Percentiles rank a stretch among this genome's conserved stretches.
Evolutionary conservation across 2,329 filamentous ascomycete species (phyloP).

Genomic region (Botrytis hyacinthi): DNA sequence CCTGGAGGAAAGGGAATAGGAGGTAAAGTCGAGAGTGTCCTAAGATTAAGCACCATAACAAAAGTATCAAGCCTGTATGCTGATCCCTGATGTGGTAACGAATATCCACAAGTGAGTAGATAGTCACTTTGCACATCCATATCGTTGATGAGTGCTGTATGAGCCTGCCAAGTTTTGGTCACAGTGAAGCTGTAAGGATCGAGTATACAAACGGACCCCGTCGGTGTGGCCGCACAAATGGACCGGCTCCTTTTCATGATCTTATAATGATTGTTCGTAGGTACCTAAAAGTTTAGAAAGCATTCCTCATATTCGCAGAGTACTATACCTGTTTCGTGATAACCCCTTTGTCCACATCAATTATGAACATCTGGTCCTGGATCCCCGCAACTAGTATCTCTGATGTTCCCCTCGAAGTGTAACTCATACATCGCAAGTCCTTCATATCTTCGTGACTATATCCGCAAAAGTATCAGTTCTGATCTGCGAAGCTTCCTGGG

Average conservation of each 20-base stretch:
- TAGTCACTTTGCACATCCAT: constrained; percentile 97
- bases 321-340: constrained; percentile 61
- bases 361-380: constrained; percentile 80
- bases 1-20: constrained; percentile 91
- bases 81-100: constrained; percentile 72
- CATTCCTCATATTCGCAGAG: not conserved
- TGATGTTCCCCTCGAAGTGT: constrained; percentile 78
- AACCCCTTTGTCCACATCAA: constrained; percentile 67
- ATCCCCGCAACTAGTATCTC: constrained; percentile 85
- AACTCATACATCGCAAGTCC: constrained; percentile 91
- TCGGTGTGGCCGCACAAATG: constrained; percentile 86
- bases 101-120: constrained; percentile 92
- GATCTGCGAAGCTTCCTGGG: not conserved
- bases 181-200: constrained; percentile 76
- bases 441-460: constrained; percentile 71
- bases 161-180: constrained; percentile 85
- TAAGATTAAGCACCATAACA: constrained; percentile 93
- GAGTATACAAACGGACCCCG: constrained; percentile 79
- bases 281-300: constrained; percentile 51
- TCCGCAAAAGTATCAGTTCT: constrained; percentile 27
- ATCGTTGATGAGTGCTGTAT: constrained; percentile 85
- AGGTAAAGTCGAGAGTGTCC: constrained; percentile 81
- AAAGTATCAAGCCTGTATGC: constrained; percentile 85
- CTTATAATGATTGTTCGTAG: constrained; percentile 74
- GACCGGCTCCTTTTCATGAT: constrained; percentile 90